phyloP scores from a whole-genome alignment of 352 stramenopile genomes.

The Pythium oligandrum region DNA sequence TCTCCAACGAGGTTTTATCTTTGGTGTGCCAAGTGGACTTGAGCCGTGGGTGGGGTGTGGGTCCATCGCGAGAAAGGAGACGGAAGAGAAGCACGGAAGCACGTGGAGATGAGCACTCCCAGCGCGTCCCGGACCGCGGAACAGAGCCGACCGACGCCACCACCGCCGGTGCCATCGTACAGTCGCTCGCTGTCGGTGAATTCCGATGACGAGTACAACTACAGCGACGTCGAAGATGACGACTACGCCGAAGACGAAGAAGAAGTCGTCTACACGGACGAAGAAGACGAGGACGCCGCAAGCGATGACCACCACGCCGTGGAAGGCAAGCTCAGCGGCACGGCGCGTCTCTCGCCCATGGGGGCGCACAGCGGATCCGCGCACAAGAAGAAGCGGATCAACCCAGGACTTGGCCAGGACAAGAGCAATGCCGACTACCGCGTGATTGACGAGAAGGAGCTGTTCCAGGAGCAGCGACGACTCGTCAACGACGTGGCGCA shows the following conservation, averaged over 20 bases:
- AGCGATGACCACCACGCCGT: constrained; percentile 22
- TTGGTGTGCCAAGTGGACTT: no score
- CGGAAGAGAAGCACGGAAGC: background rate
- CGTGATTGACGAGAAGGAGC: constrained; percentile 79
- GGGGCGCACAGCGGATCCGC: constrained; percentile 28
- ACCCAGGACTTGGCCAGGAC: constrained; percentile 22
- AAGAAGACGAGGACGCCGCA: constrained; percentile 44
- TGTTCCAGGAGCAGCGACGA: constrained; percentile 58
- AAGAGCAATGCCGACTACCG: constrained; percentile 54
- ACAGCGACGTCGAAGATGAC: constrained; percentile 72
- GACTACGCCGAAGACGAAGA: constrained; percentile 22
- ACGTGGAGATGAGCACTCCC: no score
- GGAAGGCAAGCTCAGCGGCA: constrained; percentile 21
- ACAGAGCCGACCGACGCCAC: background rate
- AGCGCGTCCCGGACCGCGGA: no score
- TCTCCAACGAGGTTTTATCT: constrained; percentile 8
- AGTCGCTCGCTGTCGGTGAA: constrained; percentile 37
- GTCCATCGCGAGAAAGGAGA: constrained; percentile 1
- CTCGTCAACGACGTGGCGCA: constrained; percentile 72
- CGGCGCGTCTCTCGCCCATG: constrained; percentile 32
- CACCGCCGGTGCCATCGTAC: constrained; percentile 1
- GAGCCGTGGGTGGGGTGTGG: background rate
- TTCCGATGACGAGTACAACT: constrained; percentile 82
- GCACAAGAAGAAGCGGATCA: constrained; percentile 74
- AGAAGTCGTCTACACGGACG: constrained; percentile 64